Evolutionary conservation across 345 rosid species (phyloP).

Genomic region (Clausena lansium): DNA sequence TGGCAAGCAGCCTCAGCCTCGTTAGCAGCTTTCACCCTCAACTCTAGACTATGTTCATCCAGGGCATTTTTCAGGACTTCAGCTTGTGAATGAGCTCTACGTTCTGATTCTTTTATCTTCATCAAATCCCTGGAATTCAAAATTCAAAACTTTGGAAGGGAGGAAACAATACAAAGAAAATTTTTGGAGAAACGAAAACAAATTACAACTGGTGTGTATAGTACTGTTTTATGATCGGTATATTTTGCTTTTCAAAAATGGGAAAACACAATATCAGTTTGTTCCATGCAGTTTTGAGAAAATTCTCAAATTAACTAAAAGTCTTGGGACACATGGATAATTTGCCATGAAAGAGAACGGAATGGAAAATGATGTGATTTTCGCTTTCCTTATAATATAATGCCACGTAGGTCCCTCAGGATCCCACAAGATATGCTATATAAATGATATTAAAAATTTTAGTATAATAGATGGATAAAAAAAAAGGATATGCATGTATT

Average conservation of each 20-base stretch:
- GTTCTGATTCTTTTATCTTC: slow-evolving; percentile 84
- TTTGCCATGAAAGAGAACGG: too few relatives aligned
- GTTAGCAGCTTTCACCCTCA: slow-evolving; percentile 95
- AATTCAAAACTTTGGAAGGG: background rate
- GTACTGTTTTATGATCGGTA: background rate
- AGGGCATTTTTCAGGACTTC: slow-evolving; percentile 62
- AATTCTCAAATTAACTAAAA: too few relatives aligned
- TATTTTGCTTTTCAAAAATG: background rate
- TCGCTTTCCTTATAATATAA: too few relatives aligned
- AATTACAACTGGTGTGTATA: background rate
- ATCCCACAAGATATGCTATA: background rate
- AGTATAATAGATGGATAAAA: background rate
- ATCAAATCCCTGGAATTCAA: slow-evolving; percentile 52
- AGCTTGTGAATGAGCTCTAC: slow-evolving; percentile 71
- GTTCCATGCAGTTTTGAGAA: too few relatives aligned
- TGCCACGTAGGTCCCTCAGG: too few relatives aligned
- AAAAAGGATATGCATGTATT: background rate
- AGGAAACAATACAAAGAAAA: background rate
- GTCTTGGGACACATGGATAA: too few relatives aligned
- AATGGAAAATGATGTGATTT: too few relatives aligned
- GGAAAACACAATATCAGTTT: background rate
- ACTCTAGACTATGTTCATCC: slow-evolving; percentile 84
- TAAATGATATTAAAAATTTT: too few relatives aligned
- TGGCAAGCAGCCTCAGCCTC: slow-evolving; percentile 92
- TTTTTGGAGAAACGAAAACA: background rate